A percentile compares a stretch with the other conserved stretches of the same genome.
These are phyloP conservation scores for Eucalyptus fibrosa DNA, from an alignment of 345 rosid genomes.

Conservation along the genomic window DNA sequence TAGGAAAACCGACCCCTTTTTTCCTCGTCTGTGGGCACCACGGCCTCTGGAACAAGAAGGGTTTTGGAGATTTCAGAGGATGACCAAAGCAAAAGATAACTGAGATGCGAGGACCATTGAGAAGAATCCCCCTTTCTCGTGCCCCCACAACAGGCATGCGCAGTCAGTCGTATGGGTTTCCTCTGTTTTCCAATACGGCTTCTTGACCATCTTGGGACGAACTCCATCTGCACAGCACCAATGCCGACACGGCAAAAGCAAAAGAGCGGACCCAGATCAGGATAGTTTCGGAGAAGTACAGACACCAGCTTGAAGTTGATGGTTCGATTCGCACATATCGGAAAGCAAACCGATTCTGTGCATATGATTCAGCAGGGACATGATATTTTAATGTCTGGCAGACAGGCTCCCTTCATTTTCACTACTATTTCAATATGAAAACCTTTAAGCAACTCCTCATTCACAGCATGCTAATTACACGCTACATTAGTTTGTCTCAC, in stretches of 20 bases:
- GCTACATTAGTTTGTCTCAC: not conserved
- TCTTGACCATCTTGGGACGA: not conserved
- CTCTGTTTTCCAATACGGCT: not conserved
- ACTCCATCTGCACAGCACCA: not conserved
- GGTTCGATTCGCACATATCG: not conserved
- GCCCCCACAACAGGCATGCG: not conserved
- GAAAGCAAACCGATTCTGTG: not conserved
- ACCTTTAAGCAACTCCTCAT: not conserved
- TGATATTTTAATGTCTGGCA: not conserved
- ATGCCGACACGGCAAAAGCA: not conserved
- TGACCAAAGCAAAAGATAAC: not conserved
- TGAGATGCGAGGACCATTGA: not conserved
- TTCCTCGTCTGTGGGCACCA: not conserved
- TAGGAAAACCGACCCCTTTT: not conserved
- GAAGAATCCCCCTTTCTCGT: not conserved
- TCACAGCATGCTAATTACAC: not conserved
- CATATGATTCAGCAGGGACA: not conserved
- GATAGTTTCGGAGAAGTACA: not conserved
- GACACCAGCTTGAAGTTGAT: not conserved
- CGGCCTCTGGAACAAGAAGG: not conserved
- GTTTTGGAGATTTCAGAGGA: not conserved
- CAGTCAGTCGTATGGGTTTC: not conserved
- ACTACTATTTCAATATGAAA: not conserved
- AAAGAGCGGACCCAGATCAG: not conserved
- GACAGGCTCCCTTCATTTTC: not conserved